Evolutionary conservation across 805 yeast genomes (phyloP).

Genomic region (Lipomyces chichibuensis): DNA sequence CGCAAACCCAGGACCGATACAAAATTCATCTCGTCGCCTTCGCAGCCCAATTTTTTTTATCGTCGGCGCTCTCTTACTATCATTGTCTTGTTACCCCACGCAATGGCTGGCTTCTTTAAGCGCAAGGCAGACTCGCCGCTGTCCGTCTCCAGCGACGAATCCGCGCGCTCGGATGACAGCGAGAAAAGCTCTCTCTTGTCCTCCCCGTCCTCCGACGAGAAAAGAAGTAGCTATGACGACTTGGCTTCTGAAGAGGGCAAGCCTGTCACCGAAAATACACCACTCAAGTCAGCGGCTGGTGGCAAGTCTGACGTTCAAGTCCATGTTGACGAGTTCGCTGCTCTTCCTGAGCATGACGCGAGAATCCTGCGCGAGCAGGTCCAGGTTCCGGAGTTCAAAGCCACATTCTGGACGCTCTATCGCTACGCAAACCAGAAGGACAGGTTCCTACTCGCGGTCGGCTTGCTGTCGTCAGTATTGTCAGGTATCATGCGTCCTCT

Average conservation of each 20-base stretch:
- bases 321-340: conserved; percentile 30
- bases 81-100: background rate
- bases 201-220: conserved; percentile 12
- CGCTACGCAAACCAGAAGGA: conserved; percentile 43
- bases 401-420: conserved; percentile 41
- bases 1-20: background rate
- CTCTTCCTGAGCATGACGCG: conserved; percentile 43
- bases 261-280: conserved; percentile 19
- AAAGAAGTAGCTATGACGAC: conserved; percentile 2
- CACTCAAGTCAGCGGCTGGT: conserved; percentile 18
- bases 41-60: background rate
- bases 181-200: background rate
- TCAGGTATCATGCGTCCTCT: conserved; percentile 45
- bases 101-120: conserved; percentile 2
- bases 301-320: conserved; percentile 10
- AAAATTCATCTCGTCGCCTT: background rate
- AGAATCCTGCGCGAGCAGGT: conserved; percentile 44
- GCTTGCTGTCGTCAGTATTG: conserved; percentile 39
- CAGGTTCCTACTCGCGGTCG: conserved; percentile 37
- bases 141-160: background rate
- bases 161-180: background rate
- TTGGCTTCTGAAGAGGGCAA: background rate
- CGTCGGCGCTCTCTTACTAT: background rate
- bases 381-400: conserved; percentile 33
- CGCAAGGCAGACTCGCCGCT: background rate